Conservation (phyloP, 2,329 filamentous ascomycete genomes). For the Diaporthe vaccinii region DNA sequence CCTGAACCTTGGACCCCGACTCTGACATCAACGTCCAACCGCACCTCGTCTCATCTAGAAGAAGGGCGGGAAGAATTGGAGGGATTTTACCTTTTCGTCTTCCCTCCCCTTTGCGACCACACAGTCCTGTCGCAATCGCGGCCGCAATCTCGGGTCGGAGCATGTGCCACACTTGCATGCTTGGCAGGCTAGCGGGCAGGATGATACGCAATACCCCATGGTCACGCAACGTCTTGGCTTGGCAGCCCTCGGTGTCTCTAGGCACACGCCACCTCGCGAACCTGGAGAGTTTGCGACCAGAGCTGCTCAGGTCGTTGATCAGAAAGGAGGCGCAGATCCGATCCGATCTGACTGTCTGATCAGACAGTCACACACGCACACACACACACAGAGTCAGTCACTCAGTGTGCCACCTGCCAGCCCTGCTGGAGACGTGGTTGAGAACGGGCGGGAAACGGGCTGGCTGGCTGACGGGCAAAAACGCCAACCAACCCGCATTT, state of each 20-base stretch:
- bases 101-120: neutral
- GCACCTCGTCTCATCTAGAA: slow-evolving; percentile 14
- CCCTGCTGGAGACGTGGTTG: neutral
- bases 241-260: neutral
- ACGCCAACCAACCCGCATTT: slow-evolving; percentile 15
- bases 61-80: neutral
- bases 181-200: slow-evolving; percentile 3
- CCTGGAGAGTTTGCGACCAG: neutral
- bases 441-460: slow-evolving; percentile 1
- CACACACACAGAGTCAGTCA: neutral
- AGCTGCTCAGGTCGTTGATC: neutral
- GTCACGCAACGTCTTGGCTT: slow-evolving; percentile 7
- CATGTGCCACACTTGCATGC: slow-evolving; percentile 11
- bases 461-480: neutral
- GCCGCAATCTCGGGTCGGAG: slow-evolving; percentile 20
- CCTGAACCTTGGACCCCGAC: slow-evolving; percentile 12
- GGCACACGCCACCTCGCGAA: neutral
- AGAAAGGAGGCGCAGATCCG: slow-evolving; percentile 22
- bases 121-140: neutral
- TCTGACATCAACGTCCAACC: neutral
- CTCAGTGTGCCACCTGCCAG: neutral
- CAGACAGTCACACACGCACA: neutral
- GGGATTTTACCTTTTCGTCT: neutral
- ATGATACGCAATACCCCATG: neutral
- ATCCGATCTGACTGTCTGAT: neutral